These are phyloP conservation scores for Aphanomyces astaci DNA, from an alignment of 352 stramenopile species.

Conservation along the genomic window DNA sequence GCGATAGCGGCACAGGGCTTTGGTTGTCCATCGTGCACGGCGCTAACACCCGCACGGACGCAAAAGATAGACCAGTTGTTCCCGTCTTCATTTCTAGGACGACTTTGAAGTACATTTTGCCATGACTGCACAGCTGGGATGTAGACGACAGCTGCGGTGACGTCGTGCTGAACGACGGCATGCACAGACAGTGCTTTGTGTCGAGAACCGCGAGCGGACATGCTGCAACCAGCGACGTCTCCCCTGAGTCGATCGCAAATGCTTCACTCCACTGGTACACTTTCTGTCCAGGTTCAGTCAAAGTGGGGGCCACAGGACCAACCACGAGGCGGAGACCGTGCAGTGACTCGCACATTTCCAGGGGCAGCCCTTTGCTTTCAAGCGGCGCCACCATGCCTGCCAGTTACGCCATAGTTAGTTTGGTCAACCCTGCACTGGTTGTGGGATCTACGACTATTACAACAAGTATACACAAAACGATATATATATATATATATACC, in stretches of 20 bases:
- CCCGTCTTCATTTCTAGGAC: constrained; percentile 51
- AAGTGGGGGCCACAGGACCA: background rate
- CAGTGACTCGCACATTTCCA: constrained; percentile 1
- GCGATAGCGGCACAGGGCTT: constrained; percentile 53
- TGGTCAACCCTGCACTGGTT: background rate
- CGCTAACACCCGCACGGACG: constrained; percentile 53
- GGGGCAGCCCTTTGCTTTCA: background rate
- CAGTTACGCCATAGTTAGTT: no score
- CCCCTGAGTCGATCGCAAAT: background rate
- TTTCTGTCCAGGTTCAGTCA: constrained; percentile 17
- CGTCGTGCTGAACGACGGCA: constrained; percentile 16
- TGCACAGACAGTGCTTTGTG: constrained; percentile 40
- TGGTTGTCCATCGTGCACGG: constrained; percentile 74
- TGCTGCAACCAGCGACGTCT: background rate
- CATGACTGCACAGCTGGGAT: background rate
- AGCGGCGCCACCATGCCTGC: background rate
- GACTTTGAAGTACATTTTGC: constrained; percentile 33
- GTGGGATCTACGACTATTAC: background rate
- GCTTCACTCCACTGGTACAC: constrained; percentile 79
- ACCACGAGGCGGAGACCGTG: background rate
- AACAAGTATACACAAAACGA: constrained; percentile 24
- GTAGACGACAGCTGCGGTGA: background rate
- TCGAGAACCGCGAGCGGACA: background rate
- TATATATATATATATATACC: no score
- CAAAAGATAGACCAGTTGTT: constrained; percentile 58